Conservation (phyloP, 2,329 filamentous ascomycete genomes). For the Epichloe typhina region DNA sequence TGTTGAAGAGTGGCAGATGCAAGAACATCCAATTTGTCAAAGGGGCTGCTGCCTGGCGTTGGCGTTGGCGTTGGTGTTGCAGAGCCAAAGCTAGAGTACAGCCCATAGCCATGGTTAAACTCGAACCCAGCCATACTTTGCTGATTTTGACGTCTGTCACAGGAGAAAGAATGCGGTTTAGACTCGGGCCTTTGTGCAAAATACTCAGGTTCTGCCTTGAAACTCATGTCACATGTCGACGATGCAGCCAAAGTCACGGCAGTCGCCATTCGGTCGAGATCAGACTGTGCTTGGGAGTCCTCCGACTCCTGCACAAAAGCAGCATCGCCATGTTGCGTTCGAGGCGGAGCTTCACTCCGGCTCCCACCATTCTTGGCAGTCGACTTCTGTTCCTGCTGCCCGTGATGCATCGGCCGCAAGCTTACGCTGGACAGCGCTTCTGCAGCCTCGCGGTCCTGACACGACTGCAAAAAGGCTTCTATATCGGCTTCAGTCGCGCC, state of each 20-base stretch:
- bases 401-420: constrained; percentile 5
- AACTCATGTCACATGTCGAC: not conserved
- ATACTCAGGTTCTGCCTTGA: not conserved
- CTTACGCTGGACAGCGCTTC: constrained; percentile 12
- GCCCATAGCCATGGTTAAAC: not conserved
- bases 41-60: constrained; percentile 8
- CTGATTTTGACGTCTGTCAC: not conserved
- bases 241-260: not conserved
- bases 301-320: not conserved
- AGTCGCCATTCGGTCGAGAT: not conserved
- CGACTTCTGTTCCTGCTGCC: not conserved
- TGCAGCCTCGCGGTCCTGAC: constrained; percentile 18
- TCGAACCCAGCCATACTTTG: not conserved
- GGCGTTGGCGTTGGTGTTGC: not conserved
- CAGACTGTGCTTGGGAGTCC: not conserved
- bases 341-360: not conserved
- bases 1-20: constrained; percentile 23
- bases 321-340: not conserved
- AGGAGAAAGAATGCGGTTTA: not conserved
- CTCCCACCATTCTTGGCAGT: not conserved
- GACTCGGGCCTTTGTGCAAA: not conserved
- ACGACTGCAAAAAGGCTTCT: constrained; percentile 25
- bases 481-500: constrained; percentile 27
- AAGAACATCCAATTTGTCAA: constrained; percentile 25
- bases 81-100: not conserved